Conservation (phyloP, 1,139 yeast species). For the Sugiyamaella pinicola region DNA sequence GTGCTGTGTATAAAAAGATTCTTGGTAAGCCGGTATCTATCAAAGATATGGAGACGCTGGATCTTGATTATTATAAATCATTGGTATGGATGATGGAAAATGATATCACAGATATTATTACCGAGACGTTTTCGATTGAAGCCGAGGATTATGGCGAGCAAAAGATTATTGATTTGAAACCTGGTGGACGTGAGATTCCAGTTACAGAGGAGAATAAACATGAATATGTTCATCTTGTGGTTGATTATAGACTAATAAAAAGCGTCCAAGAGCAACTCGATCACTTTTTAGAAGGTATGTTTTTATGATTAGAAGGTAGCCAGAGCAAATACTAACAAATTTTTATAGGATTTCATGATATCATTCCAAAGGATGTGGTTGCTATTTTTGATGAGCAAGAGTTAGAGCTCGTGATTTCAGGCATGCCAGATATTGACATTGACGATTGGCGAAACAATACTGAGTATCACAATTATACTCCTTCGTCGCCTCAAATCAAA, state of each 20-base stretch:
- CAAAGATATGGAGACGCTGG: slow-evolving; percentile 94
- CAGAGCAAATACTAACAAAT: slow-evolving; percentile 17
- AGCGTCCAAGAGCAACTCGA: slow-evolving; percentile 89
- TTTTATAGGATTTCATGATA: slow-evolving; percentile 75
- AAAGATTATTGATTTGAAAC: slow-evolving; percentile 73
- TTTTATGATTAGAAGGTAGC: background rate
- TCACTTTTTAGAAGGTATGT: slow-evolving; percentile 61
- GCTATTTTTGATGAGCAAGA: slow-evolving; percentile 95
- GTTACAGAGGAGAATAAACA: slow-evolving; percentile 91
- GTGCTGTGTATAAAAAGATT: slow-evolving; percentile 90
- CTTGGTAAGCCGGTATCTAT: slow-evolving; percentile 80
- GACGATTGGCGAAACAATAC: slow-evolving; percentile 94
- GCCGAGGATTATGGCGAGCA: slow-evolving; percentile 94
- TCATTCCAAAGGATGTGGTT: slow-evolving; percentile 84
- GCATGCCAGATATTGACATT: slow-evolving; percentile 94
- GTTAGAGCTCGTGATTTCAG: slow-evolving; percentile 86
- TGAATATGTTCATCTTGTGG: slow-evolving; percentile 83
- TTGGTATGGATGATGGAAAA: slow-evolving; percentile 96
- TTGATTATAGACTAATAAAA: slow-evolving; percentile 80
- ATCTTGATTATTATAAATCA: slow-evolving; percentile 88
- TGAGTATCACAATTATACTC: slow-evolving; percentile 77
- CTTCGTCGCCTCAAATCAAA: slow-evolving; percentile 84
- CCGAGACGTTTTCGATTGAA: slow-evolving; percentile 94
- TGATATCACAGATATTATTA: slow-evolving; percentile 91
- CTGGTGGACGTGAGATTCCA: slow-evolving; percentile 78